These are phyloP conservation scores for Entelexis sorbosivorans DNA, from an alignment of 1,139 yeast species.

Conservation along the genomic window DNA sequence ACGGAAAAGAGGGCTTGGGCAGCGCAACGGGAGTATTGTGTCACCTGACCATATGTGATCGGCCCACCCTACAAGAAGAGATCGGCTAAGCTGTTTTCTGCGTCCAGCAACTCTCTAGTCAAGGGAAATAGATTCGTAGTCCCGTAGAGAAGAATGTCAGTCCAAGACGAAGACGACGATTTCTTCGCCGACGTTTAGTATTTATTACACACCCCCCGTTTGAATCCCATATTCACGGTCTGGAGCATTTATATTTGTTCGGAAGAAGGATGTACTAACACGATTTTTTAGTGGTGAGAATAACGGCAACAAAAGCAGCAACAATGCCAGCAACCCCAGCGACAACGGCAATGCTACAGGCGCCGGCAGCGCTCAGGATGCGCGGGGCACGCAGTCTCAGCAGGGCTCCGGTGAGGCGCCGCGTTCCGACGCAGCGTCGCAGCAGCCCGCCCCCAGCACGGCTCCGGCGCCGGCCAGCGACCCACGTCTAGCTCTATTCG, in stretches of 20 bases:
- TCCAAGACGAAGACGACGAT: slow-evolving; percentile 75
- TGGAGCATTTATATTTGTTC: slow-evolving; percentile 3
- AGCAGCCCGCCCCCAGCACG: slow-evolving; percentile 5
- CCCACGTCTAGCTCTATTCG: slow-evolving; percentile 13
- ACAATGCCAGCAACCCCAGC: slow-evolving; percentile 15
- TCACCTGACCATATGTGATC: not conserved
- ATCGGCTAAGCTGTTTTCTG: not conserved
- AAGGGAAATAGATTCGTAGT: slow-evolving; percentile 71
- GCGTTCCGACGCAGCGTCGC: slow-evolving; percentile 11
- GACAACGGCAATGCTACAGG: not conserved
- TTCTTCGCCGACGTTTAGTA: slow-evolving; percentile 65
- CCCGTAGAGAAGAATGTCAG: slow-evolving; percentile 41
- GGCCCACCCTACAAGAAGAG: not conserved
- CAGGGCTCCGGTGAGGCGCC: not conserved
- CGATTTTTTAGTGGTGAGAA: slow-evolving; percentile 13
- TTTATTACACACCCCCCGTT: slow-evolving; percentile 15
- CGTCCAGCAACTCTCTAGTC: slow-evolving; percentile 2
- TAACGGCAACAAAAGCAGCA: slow-evolving; percentile 14
- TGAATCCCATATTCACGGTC: not conserved
- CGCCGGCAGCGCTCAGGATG: not conserved
- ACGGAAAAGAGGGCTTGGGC: not conserved
- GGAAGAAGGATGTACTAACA: slow-evolving; percentile 15
- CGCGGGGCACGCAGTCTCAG: not conserved
- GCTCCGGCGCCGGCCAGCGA: slow-evolving; percentile 7
- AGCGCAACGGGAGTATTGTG: not conserved